Base-by-base conservation (phyloP, 2,329 filamentous ascomycete species). In the Scopulariopsis brevicaulis region DNA sequence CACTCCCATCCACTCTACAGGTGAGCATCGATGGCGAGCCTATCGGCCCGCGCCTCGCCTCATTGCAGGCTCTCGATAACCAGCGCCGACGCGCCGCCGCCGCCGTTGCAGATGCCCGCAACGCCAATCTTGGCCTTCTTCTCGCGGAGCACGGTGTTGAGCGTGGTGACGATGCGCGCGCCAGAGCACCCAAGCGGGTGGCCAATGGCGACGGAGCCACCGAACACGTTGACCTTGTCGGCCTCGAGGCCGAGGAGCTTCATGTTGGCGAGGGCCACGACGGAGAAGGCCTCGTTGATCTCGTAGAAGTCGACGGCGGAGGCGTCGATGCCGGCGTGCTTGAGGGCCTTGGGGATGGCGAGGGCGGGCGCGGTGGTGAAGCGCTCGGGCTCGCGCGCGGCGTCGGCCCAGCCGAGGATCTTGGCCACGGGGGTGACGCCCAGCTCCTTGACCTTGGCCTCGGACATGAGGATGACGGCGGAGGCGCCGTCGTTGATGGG, bases 261-360 rank as follows among this genome's bases (percentile, higher is more conserved):
- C 77, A 96, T 85, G 79, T 99, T 99, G 64, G 94, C 92, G 56
- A 99, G 82, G 46, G 94, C 90, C 62, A 99, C 94, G 55, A 96
- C 94, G 62, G 89, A 94, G 80, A 99, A 99, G 50, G 94, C 94
- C 80, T 99, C 94, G 79, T 99, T 99, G 80, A 99, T 96, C 80
- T 99, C 94, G 73, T 94, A 99, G 65, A 85, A 94, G 68, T 97
- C 93, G 59, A 99, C 81, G 60, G 89, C 80, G 62, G 86, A 83
- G 65, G 85, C 81, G 59, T 84, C 82, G 62, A 99, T 76, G 62
- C 89, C 89, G 61, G 94, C 94, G 75, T 99, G 93, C 81, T 93
- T 91, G 69, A 99, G 83, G 59, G 94, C 94, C 81, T 97, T 99
- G 71, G 94, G 94, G 66, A 99, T 95, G 64, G 94, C 94, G 59